Percentiles rank a stretch among this genome's conserved stretches.
Evolutionary conservation across 192 early-diverging fungal species (phyloP).

Genomic region (Backusella tarrabulga): DNA sequence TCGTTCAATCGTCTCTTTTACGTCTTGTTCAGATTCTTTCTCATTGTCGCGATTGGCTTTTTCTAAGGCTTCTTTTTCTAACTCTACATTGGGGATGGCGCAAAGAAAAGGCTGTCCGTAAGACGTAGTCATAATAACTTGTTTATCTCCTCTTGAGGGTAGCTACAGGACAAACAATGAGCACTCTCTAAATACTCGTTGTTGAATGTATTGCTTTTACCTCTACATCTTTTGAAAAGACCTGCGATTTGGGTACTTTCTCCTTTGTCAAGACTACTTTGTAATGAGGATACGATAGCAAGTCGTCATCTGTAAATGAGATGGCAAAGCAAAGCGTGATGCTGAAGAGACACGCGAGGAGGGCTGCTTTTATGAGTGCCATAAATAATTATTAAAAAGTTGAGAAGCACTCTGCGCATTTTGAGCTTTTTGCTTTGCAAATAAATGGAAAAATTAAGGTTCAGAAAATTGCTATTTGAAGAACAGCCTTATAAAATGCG

Average conservation of each 20-base stretch:
- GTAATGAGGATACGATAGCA: constrained; percentile 49
- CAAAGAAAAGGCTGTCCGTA: constrained; percentile 52
- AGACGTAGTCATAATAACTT: constrained; percentile 40
- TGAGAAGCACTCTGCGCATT: not conserved
- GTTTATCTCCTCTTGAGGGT: constrained; percentile 13
- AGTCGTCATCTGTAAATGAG: constrained; percentile 43
- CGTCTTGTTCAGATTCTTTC: constrained; percentile 35
- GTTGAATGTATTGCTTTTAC: not conserved
- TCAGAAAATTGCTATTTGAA: not conserved
- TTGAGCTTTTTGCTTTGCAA: not conserved
- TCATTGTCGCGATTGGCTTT: constrained; percentile 7
- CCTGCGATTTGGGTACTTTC: constrained; percentile 33
- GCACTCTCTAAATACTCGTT: not conserved
- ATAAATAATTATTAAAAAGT: not conserved
- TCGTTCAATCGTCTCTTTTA: constrained; percentile 39
- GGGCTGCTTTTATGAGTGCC: constrained; percentile 1
- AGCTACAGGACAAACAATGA: not conserved
- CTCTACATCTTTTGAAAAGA: constrained; percentile 19
- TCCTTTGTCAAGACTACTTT: constrained; percentile 35
- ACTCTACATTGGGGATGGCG: constrained; percentile 47
- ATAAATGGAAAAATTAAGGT: not conserved
- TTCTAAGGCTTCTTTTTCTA: constrained; percentile 15
- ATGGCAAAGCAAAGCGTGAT: constrained; percentile 1
- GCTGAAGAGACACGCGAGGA: not conserved
- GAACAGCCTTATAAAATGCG: no score